Evolutionary conservation across 495 filamentous ascomycete species (phyloP).

Genomic region (Jackrogersella minutella): DNA sequence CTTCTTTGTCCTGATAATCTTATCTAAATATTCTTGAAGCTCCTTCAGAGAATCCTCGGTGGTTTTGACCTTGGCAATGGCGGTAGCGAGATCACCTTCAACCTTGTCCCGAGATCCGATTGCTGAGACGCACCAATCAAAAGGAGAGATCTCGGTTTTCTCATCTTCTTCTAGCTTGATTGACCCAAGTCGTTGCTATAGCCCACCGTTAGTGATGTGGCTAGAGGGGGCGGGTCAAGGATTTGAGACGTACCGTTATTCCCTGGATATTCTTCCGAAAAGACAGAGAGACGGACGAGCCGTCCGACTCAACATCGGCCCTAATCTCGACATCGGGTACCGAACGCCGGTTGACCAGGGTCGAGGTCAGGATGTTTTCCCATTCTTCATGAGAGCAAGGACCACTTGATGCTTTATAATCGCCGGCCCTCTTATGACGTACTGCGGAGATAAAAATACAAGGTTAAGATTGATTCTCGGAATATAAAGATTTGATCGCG

Average conservation of each 20-base stretch:
- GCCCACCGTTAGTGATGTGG: slow-evolving; percentile 21
- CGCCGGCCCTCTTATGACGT: slow-evolving; percentile 41
- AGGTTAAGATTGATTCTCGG: slow-evolving; percentile 29
- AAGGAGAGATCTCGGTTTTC: slow-evolving; percentile 71
- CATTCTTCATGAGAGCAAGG: slow-evolving; percentile 55
- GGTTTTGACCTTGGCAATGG: slow-evolving; percentile 55
- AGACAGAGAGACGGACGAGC: slow-evolving; percentile 48
- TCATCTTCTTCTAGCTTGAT: slow-evolving; percentile 68
- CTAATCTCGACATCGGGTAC: slow-evolving; percentile 52
- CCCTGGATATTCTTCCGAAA: slow-evolving; percentile 57
- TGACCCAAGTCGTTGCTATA: slow-evolving; percentile 74
- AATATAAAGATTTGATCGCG: slow-evolving; percentile 6
- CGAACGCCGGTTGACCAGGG: slow-evolving; percentile 47
- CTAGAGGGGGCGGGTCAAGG: not conserved
- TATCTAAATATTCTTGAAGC: slow-evolving; percentile 66
- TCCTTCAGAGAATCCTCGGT: slow-evolving; percentile 55
- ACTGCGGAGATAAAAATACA: slow-evolving; percentile 35
- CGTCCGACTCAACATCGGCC: slow-evolving; percentile 46
- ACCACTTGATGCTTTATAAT: slow-evolving; percentile 42
- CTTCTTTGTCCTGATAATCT: slow-evolving; percentile 69
- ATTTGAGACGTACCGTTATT: slow-evolving; percentile 50
- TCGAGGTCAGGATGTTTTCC: slow-evolving; percentile 52
- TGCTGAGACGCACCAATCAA: slow-evolving; percentile 71
- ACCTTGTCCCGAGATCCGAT: slow-evolving; percentile 43
- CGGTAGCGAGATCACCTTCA: slow-evolving; percentile 51